Evolutionary conservation across 2,329 filamentous ascomycete genomes (phyloP), one percentile per base, ranked within the genome.

Genomic region (Fusarium nurragi): DNA sequence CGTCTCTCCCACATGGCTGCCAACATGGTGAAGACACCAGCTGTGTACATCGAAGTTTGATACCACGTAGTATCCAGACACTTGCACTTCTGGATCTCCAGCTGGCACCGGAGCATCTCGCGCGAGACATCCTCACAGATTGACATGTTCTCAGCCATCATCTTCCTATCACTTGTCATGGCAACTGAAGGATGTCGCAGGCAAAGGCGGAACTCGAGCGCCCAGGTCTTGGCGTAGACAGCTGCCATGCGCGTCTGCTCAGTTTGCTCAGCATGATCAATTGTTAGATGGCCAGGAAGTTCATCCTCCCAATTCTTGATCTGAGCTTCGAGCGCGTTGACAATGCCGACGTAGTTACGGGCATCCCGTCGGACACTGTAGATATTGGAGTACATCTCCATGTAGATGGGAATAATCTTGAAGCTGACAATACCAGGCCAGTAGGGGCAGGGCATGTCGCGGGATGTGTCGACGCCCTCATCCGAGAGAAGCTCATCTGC

Each of bases 11-110:
- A 91, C 53, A 88, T 84, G 3, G 86, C 86, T 43, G 90, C 91
- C 1, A 94, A 78, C 14, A 86, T 88, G 0, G 90, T 90, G 68
- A 93, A 91, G 54, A 92, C 88, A 23, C 90, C 90, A 39, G 89
- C 87, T 13, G 91, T 83, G 71, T 91, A 92, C 7, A 91, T 84
- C 0, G 90, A 88, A 45, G 87, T 83, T 44, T 90, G 89, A 69
- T 91, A 90, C 90, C 91, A 94, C 1, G 90, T 92, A 2, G 90
- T 91, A 71, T 94, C 91, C 5, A 94, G 78, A 40, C 87, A 88
- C 71, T 90, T 91, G 55, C 88, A 80, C 66, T 82, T 83, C 56
- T 86, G 84, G 44, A 94, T 77, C 50, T 86, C 80, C 21, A 82
- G 80, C 7, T 88, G 85, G 23, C 84, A 82, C 21, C 81, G 79